These are phyloP conservation scores for Mycena metata DNA, from an alignment of 768 basidiomycete species.

Conservation along the genomic window DNA sequence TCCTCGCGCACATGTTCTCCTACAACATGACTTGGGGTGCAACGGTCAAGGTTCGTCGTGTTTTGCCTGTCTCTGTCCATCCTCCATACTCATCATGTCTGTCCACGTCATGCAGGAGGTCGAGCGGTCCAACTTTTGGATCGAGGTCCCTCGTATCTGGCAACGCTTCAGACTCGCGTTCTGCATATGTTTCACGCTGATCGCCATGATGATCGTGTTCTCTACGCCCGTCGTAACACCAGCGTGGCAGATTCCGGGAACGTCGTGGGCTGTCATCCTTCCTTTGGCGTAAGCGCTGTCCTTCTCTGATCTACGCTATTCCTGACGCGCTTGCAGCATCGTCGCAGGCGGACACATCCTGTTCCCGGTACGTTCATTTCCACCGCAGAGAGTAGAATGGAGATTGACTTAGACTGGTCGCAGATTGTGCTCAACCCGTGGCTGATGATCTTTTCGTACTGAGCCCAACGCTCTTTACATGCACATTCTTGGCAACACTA, in stretches of 20 bases:
- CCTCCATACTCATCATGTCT: slow-evolving; percentile 1
- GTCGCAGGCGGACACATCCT: slow-evolving; percentile 76
- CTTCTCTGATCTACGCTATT: slow-evolving; percentile 5
- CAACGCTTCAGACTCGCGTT: slow-evolving; percentile 83
- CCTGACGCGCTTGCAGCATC: slow-evolving; percentile 54
- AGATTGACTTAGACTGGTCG: slow-evolving; percentile 20
- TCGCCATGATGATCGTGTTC: slow-evolving; percentile 71
- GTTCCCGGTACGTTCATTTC: slow-evolving; percentile 71
- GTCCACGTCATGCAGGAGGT: slow-evolving; percentile 71
- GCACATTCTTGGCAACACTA: slow-evolving; percentile 17
- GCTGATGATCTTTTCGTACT: slow-evolving; percentile 87
- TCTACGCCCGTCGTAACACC: slow-evolving; percentile 65
- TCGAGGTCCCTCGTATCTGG: slow-evolving; percentile 88
- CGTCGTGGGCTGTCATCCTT: slow-evolving; percentile 81
- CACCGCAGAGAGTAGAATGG: not conserved
- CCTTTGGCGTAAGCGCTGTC: slow-evolving; percentile 72
- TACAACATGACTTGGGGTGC: slow-evolving; percentile 86
- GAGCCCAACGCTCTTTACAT: slow-evolving; percentile 1
- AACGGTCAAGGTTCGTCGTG: slow-evolving; percentile 70
- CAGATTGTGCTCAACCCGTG: slow-evolving; percentile 90
- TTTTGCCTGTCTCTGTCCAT: slow-evolving; percentile 4
- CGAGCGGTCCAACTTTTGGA: slow-evolving; percentile 90
- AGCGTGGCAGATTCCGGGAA: slow-evolving; percentile 73
- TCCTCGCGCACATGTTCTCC: slow-evolving; percentile 79
- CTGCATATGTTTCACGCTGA: slow-evolving; percentile 62